A percentile compares a stretch with the other conserved stretches of the same genome.
Conservation (phyloP, 805 yeast species). For the Suhomyces sp. region DNA sequence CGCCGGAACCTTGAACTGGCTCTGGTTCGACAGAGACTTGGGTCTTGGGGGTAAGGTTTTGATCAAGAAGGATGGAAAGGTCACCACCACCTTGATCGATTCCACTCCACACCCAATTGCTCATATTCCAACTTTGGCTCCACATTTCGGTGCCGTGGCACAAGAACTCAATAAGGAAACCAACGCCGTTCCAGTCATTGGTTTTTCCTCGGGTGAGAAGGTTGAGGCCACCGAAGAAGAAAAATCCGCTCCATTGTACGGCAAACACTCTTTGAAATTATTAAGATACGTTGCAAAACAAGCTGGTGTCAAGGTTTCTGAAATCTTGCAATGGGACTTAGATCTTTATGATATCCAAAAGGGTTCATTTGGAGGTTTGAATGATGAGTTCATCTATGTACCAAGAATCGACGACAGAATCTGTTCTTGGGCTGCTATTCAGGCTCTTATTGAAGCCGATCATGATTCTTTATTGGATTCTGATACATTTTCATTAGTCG, state of each 20-base stretch:
- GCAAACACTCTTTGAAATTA: constrained; percentile 65
- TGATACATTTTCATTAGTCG: constrained; percentile 55
- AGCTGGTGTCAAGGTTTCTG: constrained; percentile 57
- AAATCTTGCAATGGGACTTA: constrained; percentile 69
- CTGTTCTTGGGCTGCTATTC: constrained; percentile 72
- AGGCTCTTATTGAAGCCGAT: constrained; percentile 50
- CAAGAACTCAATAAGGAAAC: constrained; percentile 71
- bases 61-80: constrained; percentile 39
- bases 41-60: constrained; percentile 81
- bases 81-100: constrained; percentile 48
- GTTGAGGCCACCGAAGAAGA: constrained; percentile 60
- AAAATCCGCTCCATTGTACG: constrained; percentile 61
- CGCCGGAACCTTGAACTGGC: constrained; percentile 61
- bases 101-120: constrained; percentile 72
- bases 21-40: constrained; percentile 85
- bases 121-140: constrained; percentile 80
- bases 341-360: constrained; percentile 81
- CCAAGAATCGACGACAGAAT: constrained; percentile 86
- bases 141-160: constrained; percentile 76
- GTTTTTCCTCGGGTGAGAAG: constrained; percentile 43
- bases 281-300: constrained; percentile 67
- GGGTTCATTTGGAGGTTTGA: constrained; percentile 75
- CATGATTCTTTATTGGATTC: constrained; percentile 19
- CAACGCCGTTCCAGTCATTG: constrained; percentile 76
- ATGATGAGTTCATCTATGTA: constrained; percentile 72